Percentiles rank a stretch among this genome's conserved stretches.
Evolutionary conservation across 305 asterid species (phyloP).

Genomic region (Striga hermonthica): DNA sequence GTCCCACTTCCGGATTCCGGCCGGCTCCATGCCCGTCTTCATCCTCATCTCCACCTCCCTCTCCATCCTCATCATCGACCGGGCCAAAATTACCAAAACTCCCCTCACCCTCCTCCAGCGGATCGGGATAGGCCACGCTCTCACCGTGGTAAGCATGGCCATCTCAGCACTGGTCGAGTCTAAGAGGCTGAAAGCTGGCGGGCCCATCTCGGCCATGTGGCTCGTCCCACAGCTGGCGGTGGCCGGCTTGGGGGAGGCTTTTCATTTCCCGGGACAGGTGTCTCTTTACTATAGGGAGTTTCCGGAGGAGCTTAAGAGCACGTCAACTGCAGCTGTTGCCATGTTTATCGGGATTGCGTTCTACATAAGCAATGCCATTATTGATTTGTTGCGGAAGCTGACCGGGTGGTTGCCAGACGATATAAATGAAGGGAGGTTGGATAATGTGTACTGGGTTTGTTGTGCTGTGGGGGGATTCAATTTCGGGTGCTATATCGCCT

Average conservation of each 20-base stretch:
- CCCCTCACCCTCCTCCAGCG: conserved; percentile 59
- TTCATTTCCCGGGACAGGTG: conserved; percentile 68
- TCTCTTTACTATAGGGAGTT: conserved; percentile 69
- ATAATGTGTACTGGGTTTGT: conserved; percentile 62
- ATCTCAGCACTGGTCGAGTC: conserved; percentile 59
- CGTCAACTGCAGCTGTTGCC: conserved; percentile 67
- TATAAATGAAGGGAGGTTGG: conserved; percentile 64
- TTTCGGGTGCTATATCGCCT: conserved; percentile 48
- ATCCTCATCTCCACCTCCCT: conserved; percentile 49
- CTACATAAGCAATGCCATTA: conserved; percentile 52
- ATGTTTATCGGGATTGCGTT: conserved; percentile 63
- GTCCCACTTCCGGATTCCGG: conserved; percentile 52
- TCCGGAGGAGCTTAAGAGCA: conserved; percentile 54
- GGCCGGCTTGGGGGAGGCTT: conserved; percentile 76
- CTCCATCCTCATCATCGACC: conserved; percentile 47
- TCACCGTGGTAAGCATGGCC: conserved; percentile 63
- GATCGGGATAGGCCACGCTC: conserved; percentile 59
- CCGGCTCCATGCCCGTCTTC: conserved; percentile 64
- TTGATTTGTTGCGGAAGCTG: conserved; percentile 42
- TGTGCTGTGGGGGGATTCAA: conserved; percentile 47
- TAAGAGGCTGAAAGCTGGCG: conserved; percentile 41
- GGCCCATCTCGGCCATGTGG: conserved; percentile 67
- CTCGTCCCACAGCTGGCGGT: conserved; percentile 62
- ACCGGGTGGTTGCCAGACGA: conserved; percentile 79
- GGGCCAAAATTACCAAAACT: conserved; percentile 32